phyloP scores from a whole-genome alignment of 345 rosid genomes.

The Erysimum cheiranthoides region DNA sequence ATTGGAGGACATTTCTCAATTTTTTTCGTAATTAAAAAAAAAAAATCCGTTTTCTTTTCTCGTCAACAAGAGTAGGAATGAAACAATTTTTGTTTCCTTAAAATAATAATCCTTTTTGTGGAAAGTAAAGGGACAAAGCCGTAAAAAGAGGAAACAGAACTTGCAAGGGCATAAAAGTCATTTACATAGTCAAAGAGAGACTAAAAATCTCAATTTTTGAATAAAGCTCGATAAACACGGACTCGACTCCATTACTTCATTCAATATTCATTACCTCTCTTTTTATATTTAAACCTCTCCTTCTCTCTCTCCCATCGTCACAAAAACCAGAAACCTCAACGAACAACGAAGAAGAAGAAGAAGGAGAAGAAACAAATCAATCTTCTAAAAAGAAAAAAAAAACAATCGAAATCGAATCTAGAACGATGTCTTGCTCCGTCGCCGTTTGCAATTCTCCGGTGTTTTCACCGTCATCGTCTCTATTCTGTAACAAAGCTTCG shows the following conservation, averaged over 20 bases:
- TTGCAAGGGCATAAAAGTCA: conserved; percentile 25
- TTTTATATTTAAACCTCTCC: conserved; percentile 34
- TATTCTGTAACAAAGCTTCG: conserved; percentile 63
- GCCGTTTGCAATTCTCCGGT: conserved; percentile 80
- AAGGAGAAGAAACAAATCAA: neutral
- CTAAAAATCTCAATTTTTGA: conserved; percentile 14
- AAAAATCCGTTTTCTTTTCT: neutral
- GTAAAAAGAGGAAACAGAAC: conserved; percentile 14
- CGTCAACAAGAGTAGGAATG: conserved; percentile 16
- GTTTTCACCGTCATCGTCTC: conserved; percentile 77
- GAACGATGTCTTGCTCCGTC: conserved; percentile 70
- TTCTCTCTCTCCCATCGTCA: conserved; percentile 8
- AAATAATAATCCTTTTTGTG: neutral
- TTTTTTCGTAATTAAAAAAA: neutral
- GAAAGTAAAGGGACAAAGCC: conserved; percentile 7
- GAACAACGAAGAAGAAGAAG: neutral
- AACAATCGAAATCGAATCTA: neutral
- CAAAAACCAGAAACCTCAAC: neutral
- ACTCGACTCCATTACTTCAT: conserved; percentile 33
- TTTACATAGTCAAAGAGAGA: conserved; percentile 31
- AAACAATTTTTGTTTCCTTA: neutral
- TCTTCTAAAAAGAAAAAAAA: neutral
- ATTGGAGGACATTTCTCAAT: too few relatives aligned
- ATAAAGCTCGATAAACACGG: conserved; percentile 41
- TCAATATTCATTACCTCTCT: conserved; percentile 1